Percentiles rank a stretch among this genome's conserved stretches.
phyloP scores from a whole-genome alignment of 1,139 yeast species.

The Pichia sp. region DNA sequence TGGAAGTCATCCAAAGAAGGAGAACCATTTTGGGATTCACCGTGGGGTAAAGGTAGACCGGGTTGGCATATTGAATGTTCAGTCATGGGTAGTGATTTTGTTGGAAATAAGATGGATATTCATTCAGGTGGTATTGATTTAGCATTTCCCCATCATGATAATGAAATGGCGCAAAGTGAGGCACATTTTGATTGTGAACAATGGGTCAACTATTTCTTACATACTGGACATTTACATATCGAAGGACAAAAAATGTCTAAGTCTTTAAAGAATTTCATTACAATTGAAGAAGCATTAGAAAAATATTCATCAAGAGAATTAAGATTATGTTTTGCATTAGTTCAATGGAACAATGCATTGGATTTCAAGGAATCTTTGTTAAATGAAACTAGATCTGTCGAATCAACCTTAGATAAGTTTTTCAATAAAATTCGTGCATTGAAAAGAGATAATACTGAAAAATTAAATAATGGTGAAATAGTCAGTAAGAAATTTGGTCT shows the following conservation, averaged over 20 bases:
- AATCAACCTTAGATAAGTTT: slow-evolving; percentile 68
- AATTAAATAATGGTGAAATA: slow-evolving; percentile 35
- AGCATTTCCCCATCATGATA: slow-evolving; percentile 99
- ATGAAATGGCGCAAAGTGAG: slow-evolving; percentile 94
- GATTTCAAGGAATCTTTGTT: slow-evolving; percentile 84
- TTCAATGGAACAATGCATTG: slow-evolving; percentile 86
- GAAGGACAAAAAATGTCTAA: slow-evolving; percentile 99
- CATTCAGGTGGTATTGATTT: slow-evolving; percentile 97
- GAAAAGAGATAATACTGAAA: slow-evolving; percentile 48
- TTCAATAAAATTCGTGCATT: slow-evolving; percentile 81
- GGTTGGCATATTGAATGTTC: slow-evolving; percentile 99
- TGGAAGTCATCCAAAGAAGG: slow-evolving; percentile 98
- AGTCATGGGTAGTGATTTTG: slow-evolving; percentile 91
- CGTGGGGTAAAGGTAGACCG: slow-evolving; percentile 98
- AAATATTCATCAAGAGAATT: slow-evolving; percentile 72
- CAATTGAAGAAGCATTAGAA: slow-evolving; percentile 82
- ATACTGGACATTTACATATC: slow-evolving; percentile 94
- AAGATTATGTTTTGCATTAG: slow-evolving; percentile 82
- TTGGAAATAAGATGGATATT: slow-evolving; percentile 81
- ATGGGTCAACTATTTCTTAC: slow-evolving; percentile 95
- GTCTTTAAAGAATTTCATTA: slow-evolving; percentile 87
- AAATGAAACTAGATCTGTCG: slow-evolving; percentile 69
- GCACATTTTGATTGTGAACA: slow-evolving; percentile 84
- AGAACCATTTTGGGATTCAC: slow-evolving; percentile 92
- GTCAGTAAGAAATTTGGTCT: slow-evolving; percentile 49